Evolutionary conservation across 2,329 filamentous ascomycete species (phyloP), one percentile per base, ranked within the genome.

Genomic region (Fusarium camptoceras): DNA sequence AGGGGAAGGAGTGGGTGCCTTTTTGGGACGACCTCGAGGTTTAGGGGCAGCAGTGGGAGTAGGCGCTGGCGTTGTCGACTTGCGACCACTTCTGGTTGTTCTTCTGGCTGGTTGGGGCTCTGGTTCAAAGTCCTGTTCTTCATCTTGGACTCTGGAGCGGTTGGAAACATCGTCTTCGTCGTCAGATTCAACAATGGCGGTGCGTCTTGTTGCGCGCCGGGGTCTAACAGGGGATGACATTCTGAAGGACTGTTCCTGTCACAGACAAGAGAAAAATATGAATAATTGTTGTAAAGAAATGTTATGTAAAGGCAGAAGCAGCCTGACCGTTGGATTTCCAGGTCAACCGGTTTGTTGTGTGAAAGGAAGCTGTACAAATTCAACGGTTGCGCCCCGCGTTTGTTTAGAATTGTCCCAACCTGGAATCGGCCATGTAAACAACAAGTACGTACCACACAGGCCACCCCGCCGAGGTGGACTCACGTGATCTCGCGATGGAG

Each of bases 51-150:
- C 76, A 22, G 87, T 84, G 10, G 86, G 79, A n/a, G 82, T 76
- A 8, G 83, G 81, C 8, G 84, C 79, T n/a, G 74, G 81, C 15
- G 84, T 79, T 14, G 72, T 58, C 11, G 85, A 82, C 59, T 78
- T 81, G 48, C 83, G 80, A 22, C 79, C 74, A 47, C 73, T 76
- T 46, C 79, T 75, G 31, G 78, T 81, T 55, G 87, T 84, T 65
- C 90, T 87, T 69, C 86, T 84, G 63, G 84, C 87, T 48, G 83
- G 84, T 63, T 87, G 83, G 2, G 91, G 87, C 49, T 91, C 91
- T 4, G 94, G 94, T 46, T 91, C 92, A 75, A 94, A 96, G 51
- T 97, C 93, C 51, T 94, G 85, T 10, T 91, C 88, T 6, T 91
- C 88, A 28, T 91, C 86, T 18, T 88, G 84, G 64, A 76, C 78